These are phyloP conservation scores for Colletotrichum sp. DNA, from an alignment of 2,329 filamentous ascomycete species.

Conservation along the genomic window DNA sequence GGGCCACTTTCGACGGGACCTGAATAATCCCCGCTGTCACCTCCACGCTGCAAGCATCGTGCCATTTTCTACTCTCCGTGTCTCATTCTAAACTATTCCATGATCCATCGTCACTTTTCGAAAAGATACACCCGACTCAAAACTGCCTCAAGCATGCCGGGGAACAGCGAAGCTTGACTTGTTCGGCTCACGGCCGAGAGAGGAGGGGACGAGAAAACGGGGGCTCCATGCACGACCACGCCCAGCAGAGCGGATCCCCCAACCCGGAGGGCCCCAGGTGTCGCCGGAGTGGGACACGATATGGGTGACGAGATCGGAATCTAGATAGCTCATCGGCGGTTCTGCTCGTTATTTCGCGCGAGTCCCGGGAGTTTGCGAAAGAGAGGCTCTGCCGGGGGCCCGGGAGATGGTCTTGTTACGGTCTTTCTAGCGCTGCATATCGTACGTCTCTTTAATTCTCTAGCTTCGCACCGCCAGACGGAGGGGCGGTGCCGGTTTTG, in stretches of 20 bases:
- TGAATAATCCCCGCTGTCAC: neutral
- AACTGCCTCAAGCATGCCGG: neutral
- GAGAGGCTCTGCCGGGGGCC: slow-evolving; percentile 13
- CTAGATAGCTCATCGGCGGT: slow-evolving; percentile 8
- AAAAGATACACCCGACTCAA: neutral
- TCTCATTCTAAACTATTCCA: neutral
- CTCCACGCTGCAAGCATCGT: slow-evolving; percentile 6
- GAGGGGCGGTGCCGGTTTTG: neutral
- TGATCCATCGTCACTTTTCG: neutral
- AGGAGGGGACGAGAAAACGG: neutral
- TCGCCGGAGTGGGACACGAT: slow-evolving; percentile 5
- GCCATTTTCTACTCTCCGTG: neutral
- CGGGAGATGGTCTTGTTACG: neutral
- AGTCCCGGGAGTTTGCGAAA: neutral
- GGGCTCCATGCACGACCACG: neutral
- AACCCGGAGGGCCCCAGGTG: neutral
- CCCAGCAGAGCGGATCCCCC: neutral
- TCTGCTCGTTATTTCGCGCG: neutral
- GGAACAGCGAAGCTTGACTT: neutral
- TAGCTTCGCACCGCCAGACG: neutral
- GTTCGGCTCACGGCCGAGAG: slow-evolving; percentile 6
- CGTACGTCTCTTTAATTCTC: neutral
- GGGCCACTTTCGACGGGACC: neutral
- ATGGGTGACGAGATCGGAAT: slow-evolving; percentile 10
- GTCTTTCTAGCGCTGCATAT: neutral